Conservation (phyloP, 768 basidiomycete genomes). For the Collybia nuda region DNA sequence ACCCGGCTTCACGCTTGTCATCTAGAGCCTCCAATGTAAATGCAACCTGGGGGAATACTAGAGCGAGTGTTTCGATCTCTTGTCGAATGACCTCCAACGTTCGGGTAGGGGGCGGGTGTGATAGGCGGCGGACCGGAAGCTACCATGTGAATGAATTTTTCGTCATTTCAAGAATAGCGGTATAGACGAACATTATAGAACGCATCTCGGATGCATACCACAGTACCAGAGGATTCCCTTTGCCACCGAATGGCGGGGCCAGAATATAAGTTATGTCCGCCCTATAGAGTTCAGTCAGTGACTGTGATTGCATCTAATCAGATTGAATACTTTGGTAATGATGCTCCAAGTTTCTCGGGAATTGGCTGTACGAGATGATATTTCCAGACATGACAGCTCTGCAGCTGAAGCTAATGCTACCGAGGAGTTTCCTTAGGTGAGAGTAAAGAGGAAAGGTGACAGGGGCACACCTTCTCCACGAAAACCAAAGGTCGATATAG, state of each 20-base stretch:
- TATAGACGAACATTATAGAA: constrained; percentile 75
- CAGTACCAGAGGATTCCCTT: constrained; percentile 73
- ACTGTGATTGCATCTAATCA: neutral
- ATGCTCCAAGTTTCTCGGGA: constrained; percentile 72
- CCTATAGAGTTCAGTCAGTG: constrained; percentile 36
- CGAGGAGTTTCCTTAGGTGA: neutral
- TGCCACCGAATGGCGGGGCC: constrained; percentile 79
- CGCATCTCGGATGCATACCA: constrained; percentile 81
- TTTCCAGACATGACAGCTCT: constrained; percentile 77
- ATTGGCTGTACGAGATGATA: constrained; percentile 69
- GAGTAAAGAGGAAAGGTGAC: neutral
- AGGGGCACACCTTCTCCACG: constrained; percentile 79
- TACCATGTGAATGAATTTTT: constrained; percentile 24
- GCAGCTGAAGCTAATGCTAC: constrained; percentile 84
- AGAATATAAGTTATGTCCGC: constrained; percentile 62
- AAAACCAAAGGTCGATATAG: constrained; percentile 78
- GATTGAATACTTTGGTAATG: constrained; percentile 64
- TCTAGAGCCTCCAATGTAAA: constrained; percentile 66
- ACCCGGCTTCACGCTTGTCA: constrained; percentile 30
- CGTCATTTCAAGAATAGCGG: neutral
- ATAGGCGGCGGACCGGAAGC: constrained; percentile 79
- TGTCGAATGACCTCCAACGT: constrained; percentile 68
- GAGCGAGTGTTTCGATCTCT: constrained; percentile 70
- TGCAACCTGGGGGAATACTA: constrained; percentile 68
- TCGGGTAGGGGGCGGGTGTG: constrained; percentile 59